Evolutionary conservation across 495 filamentous ascomycete genomes (phyloP), one percentile per base, ranked within the genome.

Genomic region (Chaetomidium leptoderma): DNA sequence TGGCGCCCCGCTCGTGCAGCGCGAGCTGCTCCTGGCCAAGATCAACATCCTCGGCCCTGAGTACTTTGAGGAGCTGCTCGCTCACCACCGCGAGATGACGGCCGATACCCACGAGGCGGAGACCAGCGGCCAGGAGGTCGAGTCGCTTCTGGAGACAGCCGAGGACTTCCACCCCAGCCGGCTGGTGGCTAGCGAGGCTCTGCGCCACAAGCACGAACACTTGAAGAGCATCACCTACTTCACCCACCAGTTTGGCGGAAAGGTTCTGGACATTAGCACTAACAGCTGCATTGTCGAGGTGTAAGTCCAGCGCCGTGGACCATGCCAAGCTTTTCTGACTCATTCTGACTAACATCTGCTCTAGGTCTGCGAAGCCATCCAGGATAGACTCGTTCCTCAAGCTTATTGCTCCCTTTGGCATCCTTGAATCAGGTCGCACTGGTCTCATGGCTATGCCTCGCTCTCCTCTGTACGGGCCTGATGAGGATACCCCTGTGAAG

Each of bases 371-470:
- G 57, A 98, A 98, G 74, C 92, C 91, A 13, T 79, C 79, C 54
- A 85, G 93, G 74, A 95, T 98, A 68, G 92, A 97, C 72, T 93
- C 91, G 26, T 98, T 97, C 77, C 85, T 98, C 77, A 97, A 96
- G 77, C 82, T 98, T 55, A 84, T 98, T 65, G 80, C 83, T 47
- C 92, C 92, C n/a, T 98, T 97, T 72, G 93, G 93, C 66, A 91
- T 98, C 61, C 82, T 98, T 17, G 93, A 98, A 75, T 96, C 90
- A 40, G 89, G 92, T 35, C 81, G 93, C 48, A 97, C 93, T 17
- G 87, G 93, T 70, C 83, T 98, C 32, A 98, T 96, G 93, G 93
- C 93, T 19, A 81, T 98, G 55, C 92, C 93, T 37, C 87, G 93
- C 36, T 95, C 93, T 27, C 93, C 93, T 48, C 82, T 98, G 23